These are phyloP conservation scores for Ophiosphaerella narmari DNA, from an alignment of 2,329 filamentous ascomycete species.

Conservation along the genomic window DNA sequence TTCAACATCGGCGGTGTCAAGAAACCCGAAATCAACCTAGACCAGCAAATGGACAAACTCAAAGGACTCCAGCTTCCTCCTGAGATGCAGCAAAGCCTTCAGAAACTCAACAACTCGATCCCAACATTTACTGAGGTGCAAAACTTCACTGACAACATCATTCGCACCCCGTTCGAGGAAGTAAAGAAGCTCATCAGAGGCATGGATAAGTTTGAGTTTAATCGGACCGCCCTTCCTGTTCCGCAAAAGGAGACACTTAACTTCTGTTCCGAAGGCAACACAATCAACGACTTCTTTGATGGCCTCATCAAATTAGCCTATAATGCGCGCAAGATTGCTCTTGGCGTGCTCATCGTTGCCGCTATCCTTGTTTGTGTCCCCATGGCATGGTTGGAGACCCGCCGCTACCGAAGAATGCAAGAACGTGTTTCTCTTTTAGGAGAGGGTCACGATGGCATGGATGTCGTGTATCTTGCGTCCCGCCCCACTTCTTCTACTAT, in stretches of 20 bases:
- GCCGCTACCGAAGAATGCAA: constrained; percentile 74
- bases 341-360: constrained; percentile 72
- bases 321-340: constrained; percentile 73
- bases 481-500: constrained; percentile 74
- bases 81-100: constrained; percentile 69
- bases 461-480: constrained; percentile 85
- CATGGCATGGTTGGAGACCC: constrained; percentile 81
- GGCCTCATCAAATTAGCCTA: constrained; percentile 68
- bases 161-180: constrained; percentile 79
- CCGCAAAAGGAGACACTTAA: constrained; percentile 79
- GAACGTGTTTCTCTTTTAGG: constrained; percentile 70
- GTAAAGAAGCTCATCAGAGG: constrained; percentile 74
- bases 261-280: constrained; percentile 87
- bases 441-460: constrained; percentile 76
- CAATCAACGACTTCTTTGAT: constrained; percentile 82
- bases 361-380: constrained; percentile 75
- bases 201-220: constrained; percentile 76
- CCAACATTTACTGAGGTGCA: constrained; percentile 84
- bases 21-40: constrained; percentile 67
- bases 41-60: constrained; percentile 66
- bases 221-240: constrained; percentile 77
- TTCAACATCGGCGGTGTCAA: constrained; percentile 49
- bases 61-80: constrained; percentile 71
- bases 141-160: constrained; percentile 75
- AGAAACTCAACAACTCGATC: constrained; percentile 75